Evolutionary conservation across 2,329 filamentous ascomycete species (phyloP), one percentile per base, ranked within the genome.

Genomic region (Arthrobotrys iridis): DNA sequence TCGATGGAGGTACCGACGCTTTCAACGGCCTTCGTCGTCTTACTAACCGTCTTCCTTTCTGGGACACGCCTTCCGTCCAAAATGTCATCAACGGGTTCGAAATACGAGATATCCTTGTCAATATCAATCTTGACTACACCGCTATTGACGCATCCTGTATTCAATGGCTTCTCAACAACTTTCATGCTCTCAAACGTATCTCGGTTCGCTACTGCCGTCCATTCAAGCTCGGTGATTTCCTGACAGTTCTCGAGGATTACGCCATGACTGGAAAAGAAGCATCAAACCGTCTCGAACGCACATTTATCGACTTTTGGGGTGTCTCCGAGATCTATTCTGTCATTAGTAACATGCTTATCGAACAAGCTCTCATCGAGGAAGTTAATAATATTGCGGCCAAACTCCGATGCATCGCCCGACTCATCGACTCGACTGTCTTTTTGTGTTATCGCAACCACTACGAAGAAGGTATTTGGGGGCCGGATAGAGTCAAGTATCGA

Each of bases 1-100:
- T 37, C n/a, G n/a, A 50, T 15, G 71, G 71, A 13, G 71, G 33
- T 1, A n/a, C 35, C 6, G 46, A 64, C n/a, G 63, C 71, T 13
- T 75, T 75, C 33, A 67, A 75, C 15, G 63, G 63, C 8, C 40
- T 68, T 35, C 71, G 71, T 6, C 57, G 55, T 18, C 40, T 75
- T 18, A 26, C 37, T 4, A 50, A 68, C 22, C 63, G 71, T 18
- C 10, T 52, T 24, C 46, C 63, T 10, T 58, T 75, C 45, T 75
- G 63, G 63, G 63, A 75, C 37, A 63, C n/a, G 11, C 7, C 4
- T 5, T 43, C 55, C 4, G 46, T 75, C 18, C 20, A 40, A 37
- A 40, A 13, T 3, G 26, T 68, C 11, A 22, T 68, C 30, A 18
- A 11, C 5, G 45, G 33, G 2, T 68, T 67, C 22, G 33, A 75